Conservation (phyloP, 2,329 filamentous ascomycete genomes). For the Juglanconis sp. region DNA sequence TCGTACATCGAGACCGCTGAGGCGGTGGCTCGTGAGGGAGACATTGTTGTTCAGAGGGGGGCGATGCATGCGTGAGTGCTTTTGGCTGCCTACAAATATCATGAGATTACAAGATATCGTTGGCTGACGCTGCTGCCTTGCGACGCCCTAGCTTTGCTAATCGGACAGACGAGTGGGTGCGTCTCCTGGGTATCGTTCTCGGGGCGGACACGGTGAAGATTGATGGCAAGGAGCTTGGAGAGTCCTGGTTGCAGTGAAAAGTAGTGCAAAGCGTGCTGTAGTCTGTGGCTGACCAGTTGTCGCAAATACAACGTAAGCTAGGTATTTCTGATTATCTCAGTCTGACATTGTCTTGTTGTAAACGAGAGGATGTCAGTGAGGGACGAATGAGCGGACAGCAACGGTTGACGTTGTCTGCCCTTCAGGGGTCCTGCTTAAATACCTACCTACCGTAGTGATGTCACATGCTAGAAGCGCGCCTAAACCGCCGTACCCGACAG, state of each 20-base stretch:
- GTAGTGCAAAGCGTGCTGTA: no score
- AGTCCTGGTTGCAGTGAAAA: conserved; percentile 9
- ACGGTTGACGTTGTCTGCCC: no score
- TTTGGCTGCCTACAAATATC: no score
- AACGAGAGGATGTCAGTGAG: no score
- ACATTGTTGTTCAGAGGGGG: conserved; percentile 29
- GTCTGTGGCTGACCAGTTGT: no score
- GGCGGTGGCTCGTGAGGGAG: conserved; percentile 26
- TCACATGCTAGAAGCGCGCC: background rate
- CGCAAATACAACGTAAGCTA: no score
- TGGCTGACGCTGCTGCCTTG: background rate
- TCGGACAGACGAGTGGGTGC: conserved; percentile 15
- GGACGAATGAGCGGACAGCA: no score
- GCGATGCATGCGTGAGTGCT: conserved; percentile 31
- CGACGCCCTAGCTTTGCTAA: conserved; percentile 5
- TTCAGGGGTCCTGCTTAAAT: no score
- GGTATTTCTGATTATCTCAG: no score
- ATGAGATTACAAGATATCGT: no score
- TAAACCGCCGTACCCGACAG: background rate
- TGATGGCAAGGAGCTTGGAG: conserved; percentile 6
- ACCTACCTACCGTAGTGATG: no score
- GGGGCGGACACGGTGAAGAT: background rate
- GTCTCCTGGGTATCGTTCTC: conserved; percentile 9
- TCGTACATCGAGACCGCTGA: conserved; percentile 25
- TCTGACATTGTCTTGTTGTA: no score